These are phyloP conservation scores for Escallonia herrerae DNA, from an alignment of 129 eudicot genomes.

Conservation along the genomic window DNA sequence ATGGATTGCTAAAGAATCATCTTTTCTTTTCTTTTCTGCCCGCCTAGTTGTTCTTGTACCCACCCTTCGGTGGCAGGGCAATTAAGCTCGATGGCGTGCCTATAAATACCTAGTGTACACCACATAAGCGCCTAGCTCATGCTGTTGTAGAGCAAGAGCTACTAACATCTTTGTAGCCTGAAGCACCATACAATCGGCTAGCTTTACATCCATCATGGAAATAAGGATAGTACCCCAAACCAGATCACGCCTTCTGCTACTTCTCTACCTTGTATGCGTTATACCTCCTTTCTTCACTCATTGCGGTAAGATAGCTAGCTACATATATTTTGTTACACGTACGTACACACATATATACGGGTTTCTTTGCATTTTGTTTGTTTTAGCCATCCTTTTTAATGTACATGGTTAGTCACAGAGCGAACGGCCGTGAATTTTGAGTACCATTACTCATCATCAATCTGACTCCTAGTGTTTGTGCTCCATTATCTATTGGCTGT, in stretches of 20 bases:
- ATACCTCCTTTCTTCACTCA: conserved; percentile 15
- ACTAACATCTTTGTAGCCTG: conserved; percentile 5
- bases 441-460: too few relatives aligned
- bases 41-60: neutral
- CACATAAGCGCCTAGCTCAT: conserved; percentile 5
- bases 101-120: too few relatives aligned
- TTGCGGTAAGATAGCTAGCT: conserved; percentile 18
- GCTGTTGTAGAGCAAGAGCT: neutral
- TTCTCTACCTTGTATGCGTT: conserved; percentile 15
- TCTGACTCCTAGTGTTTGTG: too few relatives aligned
- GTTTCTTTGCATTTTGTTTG: neutral
- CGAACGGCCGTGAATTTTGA: too few relatives aligned
- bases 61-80: neutral
- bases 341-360: neutral
- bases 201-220: conserved; percentile 10
- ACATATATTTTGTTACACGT: too few relatives aligned
- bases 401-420: neutral
- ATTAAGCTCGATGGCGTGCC: too few relatives aligned
- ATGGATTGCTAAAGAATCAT: conserved; percentile 25
- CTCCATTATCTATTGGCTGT: too few relatives aligned
- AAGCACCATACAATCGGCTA: neutral
- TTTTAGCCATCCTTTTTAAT: neutral
- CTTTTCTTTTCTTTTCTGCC: conserved; percentile 3
- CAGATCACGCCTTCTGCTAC: conserved; percentile 3
- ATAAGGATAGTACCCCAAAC: conserved; percentile 5